Evolutionary conservation across 2,329 filamentous ascomycete genomes (phyloP), one percentile per base, ranked within the genome.

Genomic region (Furcasterigmium sp.): DNA sequence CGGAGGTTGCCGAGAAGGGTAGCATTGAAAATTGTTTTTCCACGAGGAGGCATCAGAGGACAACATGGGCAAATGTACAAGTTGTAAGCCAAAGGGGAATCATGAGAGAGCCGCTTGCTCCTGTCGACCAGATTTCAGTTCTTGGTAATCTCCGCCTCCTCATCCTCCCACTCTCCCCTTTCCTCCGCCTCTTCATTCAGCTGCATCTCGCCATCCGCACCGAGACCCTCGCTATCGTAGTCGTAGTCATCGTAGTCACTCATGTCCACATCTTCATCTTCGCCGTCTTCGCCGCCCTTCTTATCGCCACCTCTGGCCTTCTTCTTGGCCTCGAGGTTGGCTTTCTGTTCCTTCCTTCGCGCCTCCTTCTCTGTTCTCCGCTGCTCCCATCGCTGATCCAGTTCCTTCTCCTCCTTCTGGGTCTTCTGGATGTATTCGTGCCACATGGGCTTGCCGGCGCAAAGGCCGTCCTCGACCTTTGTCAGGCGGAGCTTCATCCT

Each of bases 391-490:
- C 80, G 78, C 69, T 84, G 80, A 53, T 97, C 91, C 54, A 96
- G 67, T 50, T 85, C 80, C 58, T 83, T 78, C 44, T 89, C 69
- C 62, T 98, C 91, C 15, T 80, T 76, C 53, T 81, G 81, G 7
- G 80, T 82, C 75, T 98, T 98, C 60, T 84, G 80, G 42, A 97
- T 82, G 59, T 89, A 94, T 60, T 96, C 90, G 63, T 98, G 93
- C 93, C 93, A 98, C 86, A 98, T 87, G 44, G 95, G 78, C 61
- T 89, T 93, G 39, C 93, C 93, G 20, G 79, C 77, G 56, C 90
- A 96, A 7, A 97, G 67, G 2, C 91, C 93, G 55, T 98, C 93
- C 60, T 98, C 93, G 5, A 98, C 91, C 69, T 98, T 98, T 43
- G 89, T 91, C 66, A 98, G 72, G 25, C 91, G 82, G 32, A 98